Evolutionary conservation across 176 grass and related monocot genomes (phyloP), one percentile per base, ranked within the genome.

Genomic region (Triticum turgidum): DNA sequence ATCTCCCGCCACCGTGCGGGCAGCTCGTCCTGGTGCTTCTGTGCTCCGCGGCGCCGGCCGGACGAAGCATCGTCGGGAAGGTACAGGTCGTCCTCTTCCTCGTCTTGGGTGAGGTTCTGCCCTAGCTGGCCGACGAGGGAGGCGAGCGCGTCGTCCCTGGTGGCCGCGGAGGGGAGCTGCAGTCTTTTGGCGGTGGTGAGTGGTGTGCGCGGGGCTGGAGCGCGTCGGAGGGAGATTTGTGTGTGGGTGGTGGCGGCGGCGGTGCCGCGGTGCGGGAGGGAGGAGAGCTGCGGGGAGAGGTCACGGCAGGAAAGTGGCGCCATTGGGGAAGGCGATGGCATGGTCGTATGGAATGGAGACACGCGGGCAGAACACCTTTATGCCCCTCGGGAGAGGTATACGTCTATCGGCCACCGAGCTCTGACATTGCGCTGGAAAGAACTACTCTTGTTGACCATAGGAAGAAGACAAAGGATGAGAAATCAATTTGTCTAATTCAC

Each of bases 1-100:
- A 98, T 93, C 89, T 98, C 93, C 14, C 76, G 86, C 95, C 95
- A 98, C 37, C 90, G 80, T 10, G 63, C 70, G 0, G 88, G 21
- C 1, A 97, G 87, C 77, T 67, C 77, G 22, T 54, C 73, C 18
- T 18, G 34, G 25, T 62, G 29, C 61, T 10, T 88, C 51, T 24
- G n/a, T 0, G 21, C 59, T 3, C 32, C 34, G 15, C 38, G 58
- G 33, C 41, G 21, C 12, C 14, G 32, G 18, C 38, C 17, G 4
- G 62, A 58, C 8, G 64, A 65, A 1, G 44, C 45, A 34, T 61
- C 61, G 15, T 29, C 78, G 0, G 11, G 18, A 11, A 37, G 47
- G 78, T 83, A 69, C 64, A 33, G 27, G 10, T 84, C 67, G 4
- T 82, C 83, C 0, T 86, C 83, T 0, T 89, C 82, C 0, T 86